Base-by-base conservation (phyloP, 495 filamentous ascomycete genomes). In the Trichoderma erinaceum region DNA sequence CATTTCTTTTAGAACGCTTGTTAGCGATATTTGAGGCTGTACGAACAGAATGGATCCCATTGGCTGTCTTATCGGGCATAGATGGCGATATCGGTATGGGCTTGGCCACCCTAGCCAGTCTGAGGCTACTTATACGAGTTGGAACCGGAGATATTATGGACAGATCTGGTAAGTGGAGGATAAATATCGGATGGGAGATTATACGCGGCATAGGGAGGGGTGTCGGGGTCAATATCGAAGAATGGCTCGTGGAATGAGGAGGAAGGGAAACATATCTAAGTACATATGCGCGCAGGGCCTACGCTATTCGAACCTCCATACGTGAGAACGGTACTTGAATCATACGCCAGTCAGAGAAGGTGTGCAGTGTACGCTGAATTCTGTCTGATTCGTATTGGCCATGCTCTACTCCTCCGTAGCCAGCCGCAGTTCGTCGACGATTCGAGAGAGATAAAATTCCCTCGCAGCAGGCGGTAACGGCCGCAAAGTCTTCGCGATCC, bases 1-100 rank as follows among this genome's bases (percentile, higher is more conserved):
- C 92, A 3, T 99, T 97, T 73, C 85, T 91, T 21, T 78, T 97
- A 12, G 95, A 99, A 79, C 83, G 95, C 4, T 81, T 97, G 77
- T 79, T 96, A 25, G 92, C 94, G 0, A 96, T 99, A 32, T 93
- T 94, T 71, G 87, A 89, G 32, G 88, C 90, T 1, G 88, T 97
- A 56, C 78, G 90, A 43, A 88, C 89, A 1, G 88, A 93, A 68
- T 85, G 87, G 70, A 82, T 87, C 16, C 66, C 70, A 64, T 66
- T 23, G 3, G n/a, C 43, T 21, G 46, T 65, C 18, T 52, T 41
- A 4, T 16, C 70, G 11, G 68, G 68, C 73, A 76, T 84, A 25
- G 82, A 84, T 43, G 86, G 86, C n/a, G 86, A 90, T 66, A 79
- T 90, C 10, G 86, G 87, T 65, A 85, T 85, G 72, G 88, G 90